Base-by-base conservation (phyloP, 2,329 filamentous ascomycete species). In the Colletotrichum plurivorum region DNA sequence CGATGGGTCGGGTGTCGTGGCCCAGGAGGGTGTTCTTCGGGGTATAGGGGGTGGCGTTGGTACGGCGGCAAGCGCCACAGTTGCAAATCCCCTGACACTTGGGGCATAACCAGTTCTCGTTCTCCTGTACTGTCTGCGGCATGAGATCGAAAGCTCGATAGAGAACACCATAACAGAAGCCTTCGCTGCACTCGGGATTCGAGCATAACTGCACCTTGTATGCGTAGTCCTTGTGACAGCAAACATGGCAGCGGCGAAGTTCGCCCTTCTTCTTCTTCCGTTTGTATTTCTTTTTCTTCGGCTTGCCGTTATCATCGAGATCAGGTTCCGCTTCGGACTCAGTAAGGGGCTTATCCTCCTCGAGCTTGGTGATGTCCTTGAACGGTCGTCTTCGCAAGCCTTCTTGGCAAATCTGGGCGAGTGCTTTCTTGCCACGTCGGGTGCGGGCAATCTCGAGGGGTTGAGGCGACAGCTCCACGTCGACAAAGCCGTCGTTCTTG, bases 381-480 rank as follows among this genome's bases (percentile, higher is more conserved):
- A 92, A 98, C 0, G 95, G 95, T 41, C 96, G 88, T 61, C 88
- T 83, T 71, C 88, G 90, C 16, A 98, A 83, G 74, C 97, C 94
- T 73, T 97, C 93, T 78, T 98, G 95, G 78, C 95, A 98, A n/a
- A 98, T 91, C 74, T 98, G 92, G 5, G 95, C 95, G 8, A 97
- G 84, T 0, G 94, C 92, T 77, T 94, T 97, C 78, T 92, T 94
- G 16, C 87, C 88, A 7, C 89, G 81, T 54, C 86, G 87, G 72
- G 88, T 88, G 41, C 91, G 86, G 58, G 93, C 94, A 61, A 93
- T 85, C 68, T 92, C 86, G 2, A 98, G 85, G 0, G 93, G 88
- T 46, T 90, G 85, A 1, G 93, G 93, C 0, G 91, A 94, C 68
- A 83, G 84, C 12, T 91, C 83, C 3, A 89, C 85, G 67, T 92